A percentile compares a stretch with the other conserved stretches of the same genome.
Conservation (phyloP, 768 basidiomycete species). For the Daedaleopsis sinensis region DNA sequence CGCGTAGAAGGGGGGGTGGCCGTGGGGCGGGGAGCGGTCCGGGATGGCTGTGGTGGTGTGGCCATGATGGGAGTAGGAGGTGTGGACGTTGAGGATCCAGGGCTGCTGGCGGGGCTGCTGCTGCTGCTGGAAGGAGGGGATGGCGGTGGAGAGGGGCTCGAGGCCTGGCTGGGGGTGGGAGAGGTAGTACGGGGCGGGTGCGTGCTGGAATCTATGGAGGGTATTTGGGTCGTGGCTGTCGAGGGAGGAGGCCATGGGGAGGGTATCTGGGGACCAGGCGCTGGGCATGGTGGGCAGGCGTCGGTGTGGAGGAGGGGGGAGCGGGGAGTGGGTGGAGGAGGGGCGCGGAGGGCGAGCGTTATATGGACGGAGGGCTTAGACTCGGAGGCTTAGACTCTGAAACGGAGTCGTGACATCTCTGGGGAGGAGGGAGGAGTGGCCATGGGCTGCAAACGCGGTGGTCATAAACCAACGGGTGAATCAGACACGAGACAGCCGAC, state of each 20-base stretch:
- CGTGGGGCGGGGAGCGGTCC: slow-evolving; percentile 20
- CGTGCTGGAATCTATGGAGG: slow-evolving; percentile 19
- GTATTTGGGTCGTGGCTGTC: slow-evolving; percentile 18
- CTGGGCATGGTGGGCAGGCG: slow-evolving; percentile 10
- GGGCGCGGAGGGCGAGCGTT: slow-evolving; percentile 15
- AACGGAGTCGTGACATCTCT: slow-evolving; percentile 26
- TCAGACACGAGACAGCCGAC: slow-evolving; percentile 26
- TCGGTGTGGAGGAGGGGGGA: slow-evolving; percentile 8
- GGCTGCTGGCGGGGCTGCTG: slow-evolving; percentile 24
- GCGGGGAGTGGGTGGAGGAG: slow-evolving; percentile 1
- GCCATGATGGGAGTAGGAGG: slow-evolving; percentile 21
- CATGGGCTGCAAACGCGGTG: slow-evolving; percentile 17
- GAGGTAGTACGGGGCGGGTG: slow-evolving; percentile 20
- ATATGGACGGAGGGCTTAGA: slow-evolving; percentile 19
- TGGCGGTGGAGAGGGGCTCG: slow-evolving; percentile 17
- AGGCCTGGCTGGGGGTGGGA: slow-evolving; percentile 16
- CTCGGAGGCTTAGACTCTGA: slow-evolving; percentile 20
- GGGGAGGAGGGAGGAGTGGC: slow-evolving; percentile 21
- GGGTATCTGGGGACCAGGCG: slow-evolving; percentile 16
- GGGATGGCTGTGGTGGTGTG: slow-evolving; percentile 17
- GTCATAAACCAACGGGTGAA: slow-evolving; percentile 7
- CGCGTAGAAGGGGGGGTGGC: slow-evolving; percentile 17
- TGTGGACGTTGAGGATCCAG: slow-evolving; percentile 28
- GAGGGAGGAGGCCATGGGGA: slow-evolving; percentile 8
- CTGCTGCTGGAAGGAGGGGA: slow-evolving; percentile 18